A percentile compares a stretch with the other conserved stretches of the same genome.
Evolutionary conservation across 495 filamentous ascomycete species (phyloP).

Genomic region (Glarea lozoyensis): DNA sequence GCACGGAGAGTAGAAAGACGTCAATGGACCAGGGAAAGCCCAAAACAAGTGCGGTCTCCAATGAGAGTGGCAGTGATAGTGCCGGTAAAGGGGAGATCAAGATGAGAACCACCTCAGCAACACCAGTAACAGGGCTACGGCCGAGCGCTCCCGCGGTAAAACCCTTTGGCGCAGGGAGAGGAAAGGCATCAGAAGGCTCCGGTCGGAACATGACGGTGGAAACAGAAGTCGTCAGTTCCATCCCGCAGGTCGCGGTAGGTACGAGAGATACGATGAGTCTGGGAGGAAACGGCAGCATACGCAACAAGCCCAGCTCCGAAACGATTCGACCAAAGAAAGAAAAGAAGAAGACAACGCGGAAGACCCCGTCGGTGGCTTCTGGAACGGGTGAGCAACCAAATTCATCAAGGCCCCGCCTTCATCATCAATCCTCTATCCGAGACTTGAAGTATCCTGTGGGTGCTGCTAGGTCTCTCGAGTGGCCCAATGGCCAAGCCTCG

Average conservation of each 20-base stretch:
- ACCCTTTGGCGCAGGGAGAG: slow-evolving; percentile 34
- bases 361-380: slow-evolving; percentile 59
- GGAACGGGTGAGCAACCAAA: slow-evolving; percentile 57
- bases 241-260: slow-evolving; percentile 77
- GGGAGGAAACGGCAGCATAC: slow-evolving; percentile 64
- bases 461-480: slow-evolving; percentile 23
- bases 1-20: slow-evolving; percentile 37
- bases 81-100: slow-evolving; percentile 36
- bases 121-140: slow-evolving; percentile 24
- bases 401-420: slow-evolving; percentile 21
- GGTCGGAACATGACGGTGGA: slow-evolving; percentile 95
- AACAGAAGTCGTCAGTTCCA: slow-evolving; percentile 89
- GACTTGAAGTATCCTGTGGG: slow-evolving; percentile 26
- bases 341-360: slow-evolving; percentile 68
- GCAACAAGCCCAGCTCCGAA: slow-evolving; percentile 81
- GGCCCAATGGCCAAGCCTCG: slow-evolving; percentile 30
- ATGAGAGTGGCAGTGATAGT: slow-evolving; percentile 56
- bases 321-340: slow-evolving; percentile 90
- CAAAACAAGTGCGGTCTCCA: slow-evolving; percentile 27
- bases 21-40: slow-evolving; percentile 27
- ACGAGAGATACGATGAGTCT: no score
- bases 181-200: slow-evolving; percentile 62
- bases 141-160: slow-evolving; percentile 34
- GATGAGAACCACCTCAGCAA: slow-evolving; percentile 24
- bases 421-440: slow-evolving; percentile 22